Evolutionary conservation across 495 filamentous ascomycete genomes (phyloP), one percentile per base, ranked within the genome.

Genomic region (Thermothielavioides terrestris): DNA sequence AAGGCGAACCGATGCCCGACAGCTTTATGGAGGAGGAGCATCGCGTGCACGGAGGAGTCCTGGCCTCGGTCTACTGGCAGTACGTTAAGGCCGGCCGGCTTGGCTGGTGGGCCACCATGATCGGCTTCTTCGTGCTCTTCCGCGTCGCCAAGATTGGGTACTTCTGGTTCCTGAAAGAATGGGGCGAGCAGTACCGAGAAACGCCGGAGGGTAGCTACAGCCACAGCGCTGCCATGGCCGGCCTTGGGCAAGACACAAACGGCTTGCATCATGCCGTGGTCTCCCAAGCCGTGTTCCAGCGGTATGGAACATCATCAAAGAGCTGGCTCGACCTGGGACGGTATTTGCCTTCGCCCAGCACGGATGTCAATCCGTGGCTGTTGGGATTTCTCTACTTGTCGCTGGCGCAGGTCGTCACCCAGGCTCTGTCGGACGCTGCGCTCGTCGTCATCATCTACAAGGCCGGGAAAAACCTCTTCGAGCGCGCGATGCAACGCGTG

Each of bases 21-120:
- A 88, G 87, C 56, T 90, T 94, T 61, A 82, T 90, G 34, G 82
- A 89, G 58, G 86, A 94, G 15, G 88, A 94, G 61, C 72, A 81
- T 57, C 76, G 86, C 39, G 83, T 78, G 0, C 79, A 85, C 54
- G 87, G 87, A 42, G 84, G 85, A 3, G 86, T 94, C 5, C 72
- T 87, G 57, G 72, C 76, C 9, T 70, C 73, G 15, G 82, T 91
- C 0, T 94, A 91, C 54, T 90, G 83, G 86, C 78, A 78, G 45
- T 94, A 89, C 57, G 79, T 94, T 54, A 83, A 80, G 67, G 84
- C 86, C 10, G 86, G 86, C 6, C 80, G 77, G 32, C 71, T 88
- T 8, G 69, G 66, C 37, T 89, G 82, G 78, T 94, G 88, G 88
- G 56, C 61, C 15, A 55, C 74, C 6, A 68, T 88, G 20, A 67